Percentiles rank a stretch among this genome's conserved stretches.
Conservation (phyloP, 495 filamentous ascomycete species). For the Trichoderma virens region DNA sequence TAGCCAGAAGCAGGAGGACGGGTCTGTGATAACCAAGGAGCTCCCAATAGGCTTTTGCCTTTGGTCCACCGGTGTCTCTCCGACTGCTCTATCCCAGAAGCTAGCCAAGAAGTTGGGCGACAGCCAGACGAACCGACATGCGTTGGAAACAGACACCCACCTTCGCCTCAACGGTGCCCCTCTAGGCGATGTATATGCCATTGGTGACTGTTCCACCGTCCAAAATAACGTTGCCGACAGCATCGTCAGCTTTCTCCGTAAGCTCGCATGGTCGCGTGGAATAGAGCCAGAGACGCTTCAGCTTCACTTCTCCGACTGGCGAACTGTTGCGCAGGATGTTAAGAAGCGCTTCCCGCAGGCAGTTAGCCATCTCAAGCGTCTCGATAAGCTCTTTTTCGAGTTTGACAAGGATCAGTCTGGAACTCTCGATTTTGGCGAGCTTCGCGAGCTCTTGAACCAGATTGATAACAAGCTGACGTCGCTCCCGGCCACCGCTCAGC, state of each 20-base stretch:
- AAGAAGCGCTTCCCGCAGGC: constrained; percentile 91
- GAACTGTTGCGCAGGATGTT: constrained; percentile 68
- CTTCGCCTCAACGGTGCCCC: constrained; percentile 87
- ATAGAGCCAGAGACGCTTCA: constrained; percentile 76
- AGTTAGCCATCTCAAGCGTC: constrained; percentile 74
- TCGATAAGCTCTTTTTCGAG: constrained; percentile 80
- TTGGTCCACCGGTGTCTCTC: constrained; percentile 96
- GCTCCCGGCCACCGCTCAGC: constrained; percentile 85
- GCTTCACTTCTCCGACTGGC: constrained; percentile 83
- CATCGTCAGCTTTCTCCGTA: constrained; percentile 80
- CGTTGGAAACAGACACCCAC: constrained; percentile 92
- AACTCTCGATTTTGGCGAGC: constrained; percentile 87
- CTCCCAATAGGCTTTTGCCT: constrained; percentile 94
- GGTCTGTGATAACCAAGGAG: constrained; percentile 73
- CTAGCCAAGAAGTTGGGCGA: constrained; percentile 64
- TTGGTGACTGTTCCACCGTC: constrained; percentile 95
- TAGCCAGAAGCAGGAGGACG: constrained; percentile 67
- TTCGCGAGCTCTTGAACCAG: constrained; percentile 78
- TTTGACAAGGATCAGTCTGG: constrained; percentile 92
- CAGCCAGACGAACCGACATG: constrained; percentile 77
- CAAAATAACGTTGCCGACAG: constrained; percentile 92
- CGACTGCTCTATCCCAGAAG: constrained; percentile 68
- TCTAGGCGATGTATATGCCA: constrained; percentile 90
- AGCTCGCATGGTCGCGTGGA: constrained; percentile 84
- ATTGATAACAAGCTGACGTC: constrained; percentile 87